These are phyloP conservation scores for Solanum bulbocastanum DNA, from an alignment of 257 asterid genomes.

Conservation along the genomic window DNA sequence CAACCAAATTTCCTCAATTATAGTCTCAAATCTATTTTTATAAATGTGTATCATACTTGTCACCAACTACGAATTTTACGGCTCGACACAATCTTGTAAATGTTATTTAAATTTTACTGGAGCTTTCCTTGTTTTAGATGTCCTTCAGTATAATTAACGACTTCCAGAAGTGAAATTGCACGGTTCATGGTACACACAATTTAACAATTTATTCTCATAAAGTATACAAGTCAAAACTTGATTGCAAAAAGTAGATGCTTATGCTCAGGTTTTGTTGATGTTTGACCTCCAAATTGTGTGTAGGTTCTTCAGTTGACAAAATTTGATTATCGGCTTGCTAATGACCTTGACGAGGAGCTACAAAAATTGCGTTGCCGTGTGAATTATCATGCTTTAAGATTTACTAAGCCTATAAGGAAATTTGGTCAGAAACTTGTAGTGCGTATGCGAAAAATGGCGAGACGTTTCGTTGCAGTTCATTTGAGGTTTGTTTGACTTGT, in stretches of 20 bases:
- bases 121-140: not conserved
- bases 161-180: not conserved
- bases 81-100: not conserved
- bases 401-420: conserved; percentile 69
- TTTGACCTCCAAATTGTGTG: conserved; percentile 7
- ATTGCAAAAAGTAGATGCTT: not conserved
- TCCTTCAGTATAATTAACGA: not conserved
- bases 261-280: not conserved
- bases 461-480: conserved; percentile 84
- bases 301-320: conserved; percentile 99
- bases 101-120: not conserved
- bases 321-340: conserved; percentile 92
- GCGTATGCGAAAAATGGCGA: conserved; percentile 75
- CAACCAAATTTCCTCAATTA: not conserved
- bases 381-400: conserved; percentile 87
- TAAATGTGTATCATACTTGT: not conserved
- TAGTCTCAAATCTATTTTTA: not conserved
- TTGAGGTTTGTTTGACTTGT: conserved; percentile 50
- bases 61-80: not conserved
- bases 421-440: conserved; percentile 74
- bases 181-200: not conserved
- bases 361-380: conserved; percentile 93
- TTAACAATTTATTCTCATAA: not conserved
- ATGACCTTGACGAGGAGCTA: conserved; percentile 73
- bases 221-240: not conserved